Conservation (phyloP, 2,329 filamentous ascomycete species). For the Aureobasidium namibiae region DNA sequence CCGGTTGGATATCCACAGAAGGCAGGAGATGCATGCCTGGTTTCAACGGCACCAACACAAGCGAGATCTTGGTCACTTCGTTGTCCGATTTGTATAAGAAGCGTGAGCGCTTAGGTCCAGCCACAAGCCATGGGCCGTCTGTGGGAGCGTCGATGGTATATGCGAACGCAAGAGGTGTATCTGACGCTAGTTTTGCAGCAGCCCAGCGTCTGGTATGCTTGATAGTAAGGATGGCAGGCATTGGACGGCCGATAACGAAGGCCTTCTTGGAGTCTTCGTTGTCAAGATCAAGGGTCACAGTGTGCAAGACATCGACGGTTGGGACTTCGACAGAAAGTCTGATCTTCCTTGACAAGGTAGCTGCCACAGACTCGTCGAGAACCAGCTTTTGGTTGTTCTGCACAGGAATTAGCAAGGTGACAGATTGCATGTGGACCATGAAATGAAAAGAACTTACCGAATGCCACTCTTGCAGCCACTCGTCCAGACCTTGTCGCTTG, state of each 20-base stretch:
- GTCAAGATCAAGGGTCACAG: constrained; percentile 50
- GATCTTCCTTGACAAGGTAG: constrained; percentile 48
- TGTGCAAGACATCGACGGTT: constrained; percentile 73
- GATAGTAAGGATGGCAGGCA: constrained; percentile 53
- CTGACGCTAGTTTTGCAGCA: constrained; percentile 16
- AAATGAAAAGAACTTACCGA: constrained; percentile 31
- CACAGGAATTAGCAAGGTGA: constrained; percentile 14
- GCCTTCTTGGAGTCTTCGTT: constrained; percentile 28
- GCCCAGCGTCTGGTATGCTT: constrained; percentile 49
- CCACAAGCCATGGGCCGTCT: constrained; percentile 73
- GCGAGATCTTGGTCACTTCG: constrained; percentile 43
- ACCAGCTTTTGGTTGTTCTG: constrained; percentile 19
- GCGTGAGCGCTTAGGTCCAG: constrained; percentile 70
- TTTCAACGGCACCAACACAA: constrained; percentile 73
- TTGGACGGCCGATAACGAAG: constrained; percentile 54
- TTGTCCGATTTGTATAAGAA: constrained; percentile 46
- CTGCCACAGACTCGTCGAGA: constrained; percentile 19
- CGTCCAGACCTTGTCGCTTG: constrained; percentile 35
- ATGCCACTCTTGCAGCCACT: constrained; percentile 52
- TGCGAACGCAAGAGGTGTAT: constrained; percentile 43
- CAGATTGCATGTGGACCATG: background rate
- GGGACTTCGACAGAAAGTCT: constrained; percentile 87
- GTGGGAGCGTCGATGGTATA: constrained; percentile 70
- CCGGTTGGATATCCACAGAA: constrained; percentile 63
- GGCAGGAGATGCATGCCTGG: constrained; percentile 74